A percentile compares a stretch with the other conserved stretches of the same genome.
phyloP scores from a whole-genome alignment of 805 yeast species.

The Myxozyma vanderwaltii region DNA sequence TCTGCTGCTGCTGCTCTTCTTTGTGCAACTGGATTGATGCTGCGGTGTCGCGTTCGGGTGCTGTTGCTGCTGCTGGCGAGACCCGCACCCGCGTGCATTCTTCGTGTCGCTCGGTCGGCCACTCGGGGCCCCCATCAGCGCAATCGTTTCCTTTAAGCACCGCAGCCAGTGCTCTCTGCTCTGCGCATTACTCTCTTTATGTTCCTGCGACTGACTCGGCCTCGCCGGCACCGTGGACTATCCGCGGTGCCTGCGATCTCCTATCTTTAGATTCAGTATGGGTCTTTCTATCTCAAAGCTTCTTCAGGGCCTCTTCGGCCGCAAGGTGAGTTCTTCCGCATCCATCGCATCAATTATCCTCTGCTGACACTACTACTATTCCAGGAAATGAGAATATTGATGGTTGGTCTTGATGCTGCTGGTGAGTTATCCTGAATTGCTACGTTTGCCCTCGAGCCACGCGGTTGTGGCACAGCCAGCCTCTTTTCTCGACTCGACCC shows the following conservation, averaged over 20 bases:
- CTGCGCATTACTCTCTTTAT: not conserved
- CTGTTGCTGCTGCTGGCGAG: too few relatives aligned
- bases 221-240: not conserved
- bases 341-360: not conserved
- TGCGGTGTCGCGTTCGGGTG: too few relatives aligned
- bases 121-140: not conserved
- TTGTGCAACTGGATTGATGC: too few relatives aligned
- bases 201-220: not conserved
- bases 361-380: not conserved
- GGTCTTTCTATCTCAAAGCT: constrained; percentile 94
- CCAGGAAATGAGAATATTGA: constrained; percentile 57
- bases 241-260: constrained; percentile 1
- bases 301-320: constrained; percentile 93
- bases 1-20: too few relatives aligned
- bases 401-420: constrained; percentile 92
- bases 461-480: constrained; percentile 7
- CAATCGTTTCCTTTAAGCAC: not conserved
- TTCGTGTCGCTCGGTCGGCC: too few relatives aligned
- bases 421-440: constrained; percentile 52
- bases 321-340: constrained; percentile 56
- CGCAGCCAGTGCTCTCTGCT: not conserved
- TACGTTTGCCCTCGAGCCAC: constrained; percentile 9
- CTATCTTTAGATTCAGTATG: constrained; percentile 52
- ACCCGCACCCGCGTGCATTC: too few relatives aligned
- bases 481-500: not conserved